Evolutionary conservation across 768 basidiomycete species (phyloP).

Genomic region (Tricholoma saponaceum): DNA sequence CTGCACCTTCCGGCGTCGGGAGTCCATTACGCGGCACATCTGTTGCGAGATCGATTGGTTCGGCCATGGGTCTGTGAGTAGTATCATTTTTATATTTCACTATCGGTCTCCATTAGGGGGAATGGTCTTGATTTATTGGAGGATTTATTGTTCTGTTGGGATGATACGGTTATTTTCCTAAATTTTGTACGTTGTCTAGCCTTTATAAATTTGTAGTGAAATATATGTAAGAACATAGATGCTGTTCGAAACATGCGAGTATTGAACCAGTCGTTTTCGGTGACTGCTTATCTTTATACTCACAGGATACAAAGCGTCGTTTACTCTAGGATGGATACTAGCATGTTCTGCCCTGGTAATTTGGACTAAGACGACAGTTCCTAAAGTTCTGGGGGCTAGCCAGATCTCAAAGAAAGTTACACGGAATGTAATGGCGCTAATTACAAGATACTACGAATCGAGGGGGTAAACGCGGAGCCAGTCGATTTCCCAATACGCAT

Average conservation of each 20-base stretch:
- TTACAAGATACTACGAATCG: background rate
- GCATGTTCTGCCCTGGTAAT: too few relatives aligned
- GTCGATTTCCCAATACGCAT: conserved; percentile 72
- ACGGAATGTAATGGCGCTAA: background rate
- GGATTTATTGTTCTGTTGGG: conserved; percentile 5
- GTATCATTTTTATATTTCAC: background rate
- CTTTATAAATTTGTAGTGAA: background rate
- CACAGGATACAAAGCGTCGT: too few relatives aligned
- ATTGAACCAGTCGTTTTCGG: too few relatives aligned
- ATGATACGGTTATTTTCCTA: background rate
- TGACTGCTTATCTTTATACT: too few relatives aligned
- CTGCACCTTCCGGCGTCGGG: conserved; percentile 14
- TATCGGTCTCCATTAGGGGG: background rate
- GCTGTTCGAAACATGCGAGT: too few relatives aligned
- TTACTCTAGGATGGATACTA: too few relatives aligned
- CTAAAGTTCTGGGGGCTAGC: background rate
- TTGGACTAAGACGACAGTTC: background rate
- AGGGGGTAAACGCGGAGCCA: conserved; percentile 38
- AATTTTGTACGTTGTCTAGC: background rate
- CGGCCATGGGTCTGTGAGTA: conserved; percentile 34
- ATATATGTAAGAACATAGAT: background rate
- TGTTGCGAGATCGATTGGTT: conserved; percentile 42
- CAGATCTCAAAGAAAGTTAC: too few relatives aligned
- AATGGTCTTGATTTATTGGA: conserved; percentile 10
- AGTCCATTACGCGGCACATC: conserved; percentile 24